These are phyloP conservation scores for Emmonsiellopsis sp. DNA, from an alignment of 2,329 filamentous ascomycete genomes.

Conservation along the genomic window DNA sequence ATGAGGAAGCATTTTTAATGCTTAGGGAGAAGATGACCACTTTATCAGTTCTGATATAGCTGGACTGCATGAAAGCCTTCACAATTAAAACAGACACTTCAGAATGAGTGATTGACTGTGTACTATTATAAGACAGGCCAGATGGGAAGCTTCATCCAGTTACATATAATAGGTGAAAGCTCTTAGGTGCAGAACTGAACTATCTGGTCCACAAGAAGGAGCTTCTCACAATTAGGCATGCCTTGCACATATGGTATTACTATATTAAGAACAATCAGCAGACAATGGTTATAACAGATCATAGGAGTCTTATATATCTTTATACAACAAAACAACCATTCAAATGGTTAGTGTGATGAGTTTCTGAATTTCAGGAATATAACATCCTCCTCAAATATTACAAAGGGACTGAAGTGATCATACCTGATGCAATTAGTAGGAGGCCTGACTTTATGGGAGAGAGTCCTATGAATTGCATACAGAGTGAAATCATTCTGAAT, in stretches of 20 bases:
- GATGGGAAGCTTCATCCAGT: too few species aligned
- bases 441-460: neutral
- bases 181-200: too few species aligned
- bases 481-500: neutral
- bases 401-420: neutral
- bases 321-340: neutral
- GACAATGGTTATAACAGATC: neutral
- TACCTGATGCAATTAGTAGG: neutral
- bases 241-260: neutral
- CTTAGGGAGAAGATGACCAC: too few species aligned
- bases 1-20: too few species aligned
- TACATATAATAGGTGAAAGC: too few species aligned
- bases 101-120: fast-evolving
- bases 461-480: neutral
- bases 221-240: too few species aligned
- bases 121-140: too few species aligned
- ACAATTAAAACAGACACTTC: neutral
- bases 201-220: too few species aligned
- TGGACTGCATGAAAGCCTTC: neutral
- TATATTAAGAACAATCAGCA: neutral
- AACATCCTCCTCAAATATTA: neutral
- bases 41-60: neutral
- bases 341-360: neutral
- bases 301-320: neutral
- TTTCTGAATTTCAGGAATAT: neutral